Evolutionary conservation across 1,284 basidiomycete species (phyloP).

Genomic region (Thelephora terrestris): DNA sequence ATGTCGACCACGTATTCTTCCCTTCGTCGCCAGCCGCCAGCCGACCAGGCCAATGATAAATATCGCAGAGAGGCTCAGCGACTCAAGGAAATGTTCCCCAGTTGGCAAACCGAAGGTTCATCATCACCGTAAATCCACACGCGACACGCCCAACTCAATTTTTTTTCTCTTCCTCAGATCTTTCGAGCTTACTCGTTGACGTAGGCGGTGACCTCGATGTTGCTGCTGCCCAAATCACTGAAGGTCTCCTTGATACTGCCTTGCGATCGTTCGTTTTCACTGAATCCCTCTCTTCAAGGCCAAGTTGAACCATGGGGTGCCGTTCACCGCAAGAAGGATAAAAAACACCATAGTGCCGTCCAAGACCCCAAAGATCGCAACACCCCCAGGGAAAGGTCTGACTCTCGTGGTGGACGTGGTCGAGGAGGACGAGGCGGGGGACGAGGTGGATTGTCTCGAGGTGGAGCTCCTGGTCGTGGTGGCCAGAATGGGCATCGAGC

Average conservation of each 20-base stretch:
- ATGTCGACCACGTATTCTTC: constrained; percentile 1
- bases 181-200: constrained; percentile 66
- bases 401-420: constrained; percentile 54
- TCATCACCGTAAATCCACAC: constrained; percentile 17
- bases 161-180: constrained; percentile 36
- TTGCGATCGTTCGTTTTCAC: constrained; percentile 7
- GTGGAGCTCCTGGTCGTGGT: constrained; percentile 41
- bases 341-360: constrained; percentile 33
- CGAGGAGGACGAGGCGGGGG: constrained; percentile 51
- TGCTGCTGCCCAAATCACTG: constrained; percentile 69
- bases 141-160: constrained; percentile 10
- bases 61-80: constrained; percentile 44
- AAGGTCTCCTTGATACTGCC: constrained; percentile 42
- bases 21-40: constrained; percentile 11
- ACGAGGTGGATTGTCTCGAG: constrained; percentile 44
- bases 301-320: constrained; percentile 78
- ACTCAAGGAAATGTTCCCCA: constrained; percentile 71
- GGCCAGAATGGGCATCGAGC: constrained; percentile 39
- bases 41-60: constrained; percentile 26
- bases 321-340: constrained; percentile 83
- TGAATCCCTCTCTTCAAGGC: constrained; percentile 34
- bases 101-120: constrained; percentile 69
- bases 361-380: constrained; percentile 37
- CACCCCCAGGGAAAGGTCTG: constrained; percentile 35
- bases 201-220: constrained; percentile 64